Base-by-base conservation (phyloP, 1,139 yeast genomes). In the Suhomyces kunorum region DNA sequence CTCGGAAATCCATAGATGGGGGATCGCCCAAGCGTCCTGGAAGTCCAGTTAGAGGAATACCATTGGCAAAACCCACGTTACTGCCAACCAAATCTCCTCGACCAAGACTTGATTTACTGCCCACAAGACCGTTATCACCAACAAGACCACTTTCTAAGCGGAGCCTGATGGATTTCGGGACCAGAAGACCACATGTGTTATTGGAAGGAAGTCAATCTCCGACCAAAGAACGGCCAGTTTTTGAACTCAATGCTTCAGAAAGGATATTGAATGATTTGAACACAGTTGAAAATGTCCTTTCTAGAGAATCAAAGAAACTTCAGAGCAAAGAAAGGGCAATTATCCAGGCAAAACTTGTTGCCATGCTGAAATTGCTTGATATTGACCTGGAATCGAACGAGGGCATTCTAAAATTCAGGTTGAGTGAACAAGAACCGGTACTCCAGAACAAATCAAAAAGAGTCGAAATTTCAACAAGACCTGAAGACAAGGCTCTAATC, bases 1-100 rank as follows among this genome's bases (percentile, higher is more conserved):
- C 67, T 24, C 55, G 39, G 13, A 32, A 32, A 20, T 24, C 33
- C 6, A 13, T 20, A 7, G 38, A 39, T 9, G 23, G 32, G 11
- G 34, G 29, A 3, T 17, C 36, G 4, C 13, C 35, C 6, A 36
- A 38, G 14, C 32, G 32, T 6, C 22, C 39, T 4, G 19, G 16
- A n/a, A 43, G 46, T 24, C 46, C 46, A 5, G 31, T 36, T 9
- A 36, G 41, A 26, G 36, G 39, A 3, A 26, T 39, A 0, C 20
- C 31, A 8, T 15, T 34, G 12, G 24, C 36, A 5, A 32, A 22
- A 12, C 41, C 41, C 2, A 16, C 29, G 5, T 34, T 40, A 16
- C 42, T 38, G 36, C 41, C 46, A 5, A 29, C 35, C 8, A 37
- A 38, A 8, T 25, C 43, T 3, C 25, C 38, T n/a, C 24, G 34